These are phyloP conservation scores for Aegilops speltoides DNA, from an alignment of 176 grass and related monocot genomes.

Conservation along the genomic window DNA sequence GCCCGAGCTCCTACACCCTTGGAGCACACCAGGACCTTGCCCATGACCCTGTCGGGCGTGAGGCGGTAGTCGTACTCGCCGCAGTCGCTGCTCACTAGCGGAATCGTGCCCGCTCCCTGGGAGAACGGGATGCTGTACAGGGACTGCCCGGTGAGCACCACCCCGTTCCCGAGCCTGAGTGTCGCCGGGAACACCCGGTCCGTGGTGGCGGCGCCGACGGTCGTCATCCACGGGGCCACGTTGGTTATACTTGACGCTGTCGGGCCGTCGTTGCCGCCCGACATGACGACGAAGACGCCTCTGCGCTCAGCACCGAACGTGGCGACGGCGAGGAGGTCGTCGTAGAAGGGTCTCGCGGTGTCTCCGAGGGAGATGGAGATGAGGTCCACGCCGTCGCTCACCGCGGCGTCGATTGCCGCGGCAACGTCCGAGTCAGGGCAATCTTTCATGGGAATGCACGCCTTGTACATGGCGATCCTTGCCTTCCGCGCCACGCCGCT, in stretches of 20 bases:
- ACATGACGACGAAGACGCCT: constrained; percentile 18
- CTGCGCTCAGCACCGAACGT: constrained; percentile 19
- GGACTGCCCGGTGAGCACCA: no score
- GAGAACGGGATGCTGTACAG: not conserved
- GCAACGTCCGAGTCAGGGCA: not conserved
- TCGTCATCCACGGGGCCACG: not conserved
- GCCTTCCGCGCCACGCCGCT: constrained; percentile 29
- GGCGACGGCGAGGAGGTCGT: constrained; percentile 1
- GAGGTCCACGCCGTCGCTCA: constrained; percentile 46
- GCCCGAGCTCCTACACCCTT: not conserved
- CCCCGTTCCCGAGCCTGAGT: no score
- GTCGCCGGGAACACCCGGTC: not conserved
- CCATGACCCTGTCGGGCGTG: not conserved
- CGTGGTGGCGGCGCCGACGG: not conserved
- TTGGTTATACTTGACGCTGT: not conserved
- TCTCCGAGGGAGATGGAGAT: constrained; percentile 20
- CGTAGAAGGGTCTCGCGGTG: not conserved
- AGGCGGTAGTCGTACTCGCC: accelerated
- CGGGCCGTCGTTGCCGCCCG: constrained; percentile 12
- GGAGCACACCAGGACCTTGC: constrained; percentile 33
- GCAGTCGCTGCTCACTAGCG: not conserved
- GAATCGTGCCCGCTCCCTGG: not conserved
- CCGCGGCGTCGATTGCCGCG: constrained; percentile 22
- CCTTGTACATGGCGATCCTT: constrained; percentile 34
- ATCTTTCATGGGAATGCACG: not conserved